Evolutionary conservation across 2,329 filamentous ascomycete genomes (phyloP).

Genomic region (Fusarium falciforme): DNA sequence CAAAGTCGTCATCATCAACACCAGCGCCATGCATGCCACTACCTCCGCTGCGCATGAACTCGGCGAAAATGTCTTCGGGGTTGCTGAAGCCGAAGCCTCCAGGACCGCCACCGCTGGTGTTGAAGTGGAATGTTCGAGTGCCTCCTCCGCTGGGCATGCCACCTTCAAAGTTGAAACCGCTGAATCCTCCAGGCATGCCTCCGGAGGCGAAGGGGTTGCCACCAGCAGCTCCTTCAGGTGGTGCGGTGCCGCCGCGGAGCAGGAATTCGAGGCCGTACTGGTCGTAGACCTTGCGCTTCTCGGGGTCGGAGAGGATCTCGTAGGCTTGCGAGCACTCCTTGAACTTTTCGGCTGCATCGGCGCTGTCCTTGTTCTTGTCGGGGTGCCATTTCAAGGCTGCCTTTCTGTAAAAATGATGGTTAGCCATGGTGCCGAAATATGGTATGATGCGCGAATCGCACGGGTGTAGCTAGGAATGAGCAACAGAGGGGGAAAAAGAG

Average conservation of each 20-base stretch:
- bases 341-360: slow-evolving; percentile 89
- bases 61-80: slow-evolving; percentile 84
- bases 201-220: slow-evolving; percentile 69
- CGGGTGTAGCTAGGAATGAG: neutral
- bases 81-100: slow-evolving; percentile 85
- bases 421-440: slow-evolving; percentile 42
- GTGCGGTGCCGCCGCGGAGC: slow-evolving; percentile 78
- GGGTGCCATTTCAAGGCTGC: slow-evolving; percentile 92
- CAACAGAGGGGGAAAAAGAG: neutral
- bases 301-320: slow-evolving; percentile 96
- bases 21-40: slow-evolving; percentile 58
- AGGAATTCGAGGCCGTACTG: slow-evolving; percentile 95
- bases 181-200: slow-evolving; percentile 66
- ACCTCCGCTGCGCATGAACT: slow-evolving; percentile 74
- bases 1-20: slow-evolving; percentile 59
- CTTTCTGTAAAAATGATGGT: slow-evolving; percentile 69
- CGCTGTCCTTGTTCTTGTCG: slow-evolving; percentile 97
- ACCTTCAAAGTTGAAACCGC: slow-evolving; percentile 64
- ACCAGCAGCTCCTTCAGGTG: slow-evolving; percentile 69
- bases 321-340: slow-evolving; percentile 98
- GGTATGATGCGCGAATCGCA: neutral
- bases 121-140: slow-evolving; percentile 73
- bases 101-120: slow-evolving; percentile 62
- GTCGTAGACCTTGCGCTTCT: slow-evolving; percentile 96
- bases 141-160: slow-evolving; percentile 57